These are phyloP conservation scores for Mrakia blollopis DNA, from an alignment of 768 basidiomycete species.

Conservation along the genomic window DNA sequence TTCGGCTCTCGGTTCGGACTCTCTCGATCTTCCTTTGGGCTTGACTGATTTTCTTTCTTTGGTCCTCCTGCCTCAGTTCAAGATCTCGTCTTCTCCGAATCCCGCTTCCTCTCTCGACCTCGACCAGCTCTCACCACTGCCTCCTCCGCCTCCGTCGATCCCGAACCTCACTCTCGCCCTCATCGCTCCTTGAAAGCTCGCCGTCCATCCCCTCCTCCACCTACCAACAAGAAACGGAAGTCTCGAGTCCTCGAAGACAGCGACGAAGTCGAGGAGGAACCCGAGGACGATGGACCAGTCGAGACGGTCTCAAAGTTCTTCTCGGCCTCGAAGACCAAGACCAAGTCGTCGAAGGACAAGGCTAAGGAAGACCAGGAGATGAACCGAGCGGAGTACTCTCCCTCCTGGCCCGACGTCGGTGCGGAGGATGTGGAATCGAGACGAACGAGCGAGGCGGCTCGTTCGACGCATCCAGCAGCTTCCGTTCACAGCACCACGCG, in stretches of 20 bases:
- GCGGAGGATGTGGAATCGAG: background rate
- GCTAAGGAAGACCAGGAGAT: background rate
- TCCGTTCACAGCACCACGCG: background rate
- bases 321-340: background rate
- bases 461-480: background rate
- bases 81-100: slow-evolving; percentile 14
- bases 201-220: background rate
- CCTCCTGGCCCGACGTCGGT: background rate
- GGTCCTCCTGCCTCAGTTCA: background rate
- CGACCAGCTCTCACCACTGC: background rate
- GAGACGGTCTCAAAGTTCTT: slow-evolving; percentile 15
- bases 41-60: too few relatives aligned
- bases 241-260: background rate
- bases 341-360: background rate
- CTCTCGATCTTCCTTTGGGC: background rate
- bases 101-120: slow-evolving; percentile 4
- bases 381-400: background rate
- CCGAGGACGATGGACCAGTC: background rate
- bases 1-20: too few relatives aligned
- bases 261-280: background rate
- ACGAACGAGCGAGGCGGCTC: background rate
- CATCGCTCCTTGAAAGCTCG: background rate
- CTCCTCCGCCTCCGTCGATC: background rate
- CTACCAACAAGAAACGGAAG: background rate
- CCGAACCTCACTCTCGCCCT: background rate